A percentile compares a stretch with the other conserved stretches of the same genome.
phyloP scores from a whole-genome alignment of 768 basidiomycete genomes.

The Auricularia sp. region DNA sequence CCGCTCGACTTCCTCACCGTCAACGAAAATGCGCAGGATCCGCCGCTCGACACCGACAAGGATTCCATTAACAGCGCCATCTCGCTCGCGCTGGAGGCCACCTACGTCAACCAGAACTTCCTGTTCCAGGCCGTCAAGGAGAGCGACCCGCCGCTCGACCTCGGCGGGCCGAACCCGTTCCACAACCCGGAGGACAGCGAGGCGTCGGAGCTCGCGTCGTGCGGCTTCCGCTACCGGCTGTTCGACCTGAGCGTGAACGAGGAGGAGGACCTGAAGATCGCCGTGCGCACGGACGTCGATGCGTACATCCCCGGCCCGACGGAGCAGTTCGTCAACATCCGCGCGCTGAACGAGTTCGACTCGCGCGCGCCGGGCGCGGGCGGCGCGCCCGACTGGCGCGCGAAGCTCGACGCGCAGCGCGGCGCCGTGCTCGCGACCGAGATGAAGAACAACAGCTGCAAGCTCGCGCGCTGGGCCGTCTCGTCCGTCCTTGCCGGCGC shows the following conservation, averaged over 20 bases:
- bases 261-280: conserved; percentile 84
- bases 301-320: conserved; percentile 52
- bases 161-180: conserved; percentile 90
- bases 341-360: conserved; percentile 96
- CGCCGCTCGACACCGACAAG: conserved; percentile 77
- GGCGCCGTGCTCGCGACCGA: conserved; percentile 98
- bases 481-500: conserved; percentile 93
- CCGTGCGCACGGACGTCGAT: conserved; percentile 94
- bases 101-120: conserved; percentile 98
- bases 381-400: conserved; percentile 96
- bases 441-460: conserved; percentile 99
- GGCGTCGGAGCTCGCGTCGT: conserved; percentile 55
- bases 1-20: conserved; percentile 95
- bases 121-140: conserved; percentile 91
- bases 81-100: conserved; percentile 91
- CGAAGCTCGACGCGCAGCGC: conserved; percentile 91
- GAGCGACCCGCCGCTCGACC: conserved; percentile 52
- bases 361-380: conserved; percentile 81
- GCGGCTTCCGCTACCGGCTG: conserved; percentile 91
- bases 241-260: conserved; percentile 88
- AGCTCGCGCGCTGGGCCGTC: conserved; percentile 94
- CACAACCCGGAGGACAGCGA: conserved; percentile 90
- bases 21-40: conserved; percentile 96
- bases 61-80: conserved; percentile 89
- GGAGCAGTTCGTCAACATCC: conserved; percentile 72